phyloP scores from a whole-genome alignment of 2,329 filamentous ascomycete genomes.

The Stemphylium beticola region DNA sequence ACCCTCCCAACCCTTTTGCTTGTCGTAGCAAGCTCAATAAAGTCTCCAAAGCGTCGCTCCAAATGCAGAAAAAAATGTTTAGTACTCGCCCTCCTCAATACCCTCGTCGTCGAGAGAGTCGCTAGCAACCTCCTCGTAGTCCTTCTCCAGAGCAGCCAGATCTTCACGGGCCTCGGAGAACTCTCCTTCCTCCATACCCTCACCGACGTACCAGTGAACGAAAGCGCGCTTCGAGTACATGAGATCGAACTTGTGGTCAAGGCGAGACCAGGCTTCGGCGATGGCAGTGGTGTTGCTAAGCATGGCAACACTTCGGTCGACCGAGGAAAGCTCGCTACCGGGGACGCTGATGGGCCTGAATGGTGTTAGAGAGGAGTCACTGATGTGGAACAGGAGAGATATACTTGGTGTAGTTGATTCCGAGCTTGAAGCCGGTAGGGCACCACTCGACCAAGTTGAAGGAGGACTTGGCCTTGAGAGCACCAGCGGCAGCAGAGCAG shows the following conservation, averaged over 20 bases:
- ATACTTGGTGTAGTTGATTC: slow-evolving; percentile 72
- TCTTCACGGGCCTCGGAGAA: slow-evolving; percentile 89
- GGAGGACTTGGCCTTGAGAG: slow-evolving; percentile 72
- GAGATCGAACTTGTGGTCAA: slow-evolving; percentile 77
- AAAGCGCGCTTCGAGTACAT: slow-evolving; percentile 81
- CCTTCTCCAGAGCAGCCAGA: slow-evolving; percentile 82
- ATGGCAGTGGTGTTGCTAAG: slow-evolving; percentile 78
- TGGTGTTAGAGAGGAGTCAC: slow-evolving; percentile 5
- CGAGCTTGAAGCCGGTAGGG: slow-evolving; percentile 77
- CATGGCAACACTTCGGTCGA: slow-evolving; percentile 92
- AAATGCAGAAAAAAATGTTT: slow-evolving; percentile 32
- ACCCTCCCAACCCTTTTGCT: neutral
- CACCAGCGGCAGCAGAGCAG: slow-evolving; percentile 70
- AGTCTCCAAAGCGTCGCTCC: slow-evolving; percentile 18
- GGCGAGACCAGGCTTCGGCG: slow-evolving; percentile 73
- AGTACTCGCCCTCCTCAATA: slow-evolving; percentile 57
- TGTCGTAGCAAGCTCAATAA: slow-evolving; percentile 20
- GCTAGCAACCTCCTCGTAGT: slow-evolving; percentile 83
- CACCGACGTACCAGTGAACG: slow-evolving; percentile 82
- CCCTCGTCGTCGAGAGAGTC: slow-evolving; percentile 69
- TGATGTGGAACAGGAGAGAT: slow-evolving; percentile 5
- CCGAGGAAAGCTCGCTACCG: slow-evolving; percentile 95
- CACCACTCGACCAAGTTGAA: slow-evolving; percentile 80
- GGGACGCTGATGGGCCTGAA: slow-evolving; percentile 92
- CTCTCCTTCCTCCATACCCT: slow-evolving; percentile 92